These are phyloP conservation scores for Puccinia horiana DNA, from an alignment of 1,284 basidiomycete genomes.

Conservation along the genomic window DNA sequence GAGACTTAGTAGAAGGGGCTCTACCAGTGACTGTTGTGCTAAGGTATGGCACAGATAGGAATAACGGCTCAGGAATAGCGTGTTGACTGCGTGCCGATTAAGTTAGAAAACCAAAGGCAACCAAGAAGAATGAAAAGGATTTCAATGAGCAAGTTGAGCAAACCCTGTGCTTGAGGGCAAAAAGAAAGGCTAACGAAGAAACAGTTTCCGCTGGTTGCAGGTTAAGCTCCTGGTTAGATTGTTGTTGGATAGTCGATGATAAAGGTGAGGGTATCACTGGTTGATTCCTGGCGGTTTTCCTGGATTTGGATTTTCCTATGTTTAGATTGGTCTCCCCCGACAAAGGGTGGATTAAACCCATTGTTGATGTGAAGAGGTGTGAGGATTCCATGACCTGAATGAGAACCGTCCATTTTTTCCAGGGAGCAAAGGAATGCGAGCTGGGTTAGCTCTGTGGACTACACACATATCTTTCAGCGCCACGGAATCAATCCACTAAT, in stretches of 20 bases:
- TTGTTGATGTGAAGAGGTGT: slow-evolving; percentile 19
- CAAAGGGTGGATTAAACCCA: neutral
- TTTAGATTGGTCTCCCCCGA: neutral
- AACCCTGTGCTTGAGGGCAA: neutral
- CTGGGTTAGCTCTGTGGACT: neutral
- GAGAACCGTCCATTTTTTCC: neutral
- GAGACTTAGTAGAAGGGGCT: slow-evolving; percentile 17
- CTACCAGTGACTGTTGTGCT: slow-evolving; percentile 12
- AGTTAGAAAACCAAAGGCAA: neutral
- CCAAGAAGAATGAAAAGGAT: slow-evolving; percentile 22
- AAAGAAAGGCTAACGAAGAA: slow-evolving; percentile 14
- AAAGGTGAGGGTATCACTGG: neutral
- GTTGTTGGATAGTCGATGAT: slow-evolving; percentile 6
- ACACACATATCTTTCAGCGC: neutral
- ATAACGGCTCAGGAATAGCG: neutral
- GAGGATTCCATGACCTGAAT: neutral
- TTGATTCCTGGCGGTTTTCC: neutral
- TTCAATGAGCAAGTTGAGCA: neutral
- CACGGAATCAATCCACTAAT: neutral
- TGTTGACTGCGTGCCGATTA: neutral
- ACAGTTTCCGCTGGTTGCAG: neutral
- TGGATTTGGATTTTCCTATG: slow-evolving; percentile 4
- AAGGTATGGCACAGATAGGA: neutral
- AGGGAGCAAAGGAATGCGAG: neutral
- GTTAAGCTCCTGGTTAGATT: neutral